Conservation (phyloP, 2,329 filamentous ascomycete genomes). For the Corynespora cassiicola region DNA sequence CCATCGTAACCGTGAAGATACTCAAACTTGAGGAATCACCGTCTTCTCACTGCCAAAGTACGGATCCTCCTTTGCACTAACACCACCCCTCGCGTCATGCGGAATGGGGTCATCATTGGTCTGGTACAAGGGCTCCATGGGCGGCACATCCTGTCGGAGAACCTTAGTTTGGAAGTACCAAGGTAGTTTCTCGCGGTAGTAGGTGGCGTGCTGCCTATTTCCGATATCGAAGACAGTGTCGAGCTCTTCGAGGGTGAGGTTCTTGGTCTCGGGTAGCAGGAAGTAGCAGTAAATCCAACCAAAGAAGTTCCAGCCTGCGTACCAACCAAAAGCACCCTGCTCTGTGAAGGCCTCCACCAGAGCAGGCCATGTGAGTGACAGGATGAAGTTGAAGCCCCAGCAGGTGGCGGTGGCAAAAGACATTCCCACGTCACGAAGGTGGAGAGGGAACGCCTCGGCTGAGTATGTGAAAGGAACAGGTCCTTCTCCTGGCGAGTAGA, state of each 20-base stretch:
- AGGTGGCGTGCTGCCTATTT: constrained; percentile 26
- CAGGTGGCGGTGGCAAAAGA: constrained; percentile 58
- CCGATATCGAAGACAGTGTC: constrained; percentile 40
- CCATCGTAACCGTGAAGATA: too few species aligned
- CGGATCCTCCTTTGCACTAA: too few species aligned
- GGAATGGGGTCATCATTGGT: constrained; percentile 24
- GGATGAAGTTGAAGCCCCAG: constrained; percentile 64
- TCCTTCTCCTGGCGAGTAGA: constrained; percentile 41
- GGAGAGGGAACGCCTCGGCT: constrained; percentile 54
- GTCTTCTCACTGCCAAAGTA: too few species aligned
- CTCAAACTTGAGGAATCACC: too few species aligned
- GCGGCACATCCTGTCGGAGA: constrained; percentile 32
- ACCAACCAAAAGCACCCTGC: constrained; percentile 63
- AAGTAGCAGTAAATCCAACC: constrained; percentile 53
- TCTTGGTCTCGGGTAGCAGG: constrained; percentile 38
- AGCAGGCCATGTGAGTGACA: constrained; percentile 61
- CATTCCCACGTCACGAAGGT: constrained; percentile 52
- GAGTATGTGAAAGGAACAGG: constrained; percentile 45
- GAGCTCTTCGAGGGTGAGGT: constrained; percentile 35
- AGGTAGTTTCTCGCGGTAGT: constrained; percentile 37
- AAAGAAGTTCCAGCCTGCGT: constrained; percentile 62
- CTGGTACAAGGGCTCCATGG: constrained; percentile 32
- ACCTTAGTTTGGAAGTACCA: constrained; percentile 47
- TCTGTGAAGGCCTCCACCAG: constrained; percentile 55
- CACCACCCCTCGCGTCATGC: too few species aligned